phyloP scores from a whole-genome alignment of 164 flowering plant species.

The Cinnamomum micranthum region DNA sequence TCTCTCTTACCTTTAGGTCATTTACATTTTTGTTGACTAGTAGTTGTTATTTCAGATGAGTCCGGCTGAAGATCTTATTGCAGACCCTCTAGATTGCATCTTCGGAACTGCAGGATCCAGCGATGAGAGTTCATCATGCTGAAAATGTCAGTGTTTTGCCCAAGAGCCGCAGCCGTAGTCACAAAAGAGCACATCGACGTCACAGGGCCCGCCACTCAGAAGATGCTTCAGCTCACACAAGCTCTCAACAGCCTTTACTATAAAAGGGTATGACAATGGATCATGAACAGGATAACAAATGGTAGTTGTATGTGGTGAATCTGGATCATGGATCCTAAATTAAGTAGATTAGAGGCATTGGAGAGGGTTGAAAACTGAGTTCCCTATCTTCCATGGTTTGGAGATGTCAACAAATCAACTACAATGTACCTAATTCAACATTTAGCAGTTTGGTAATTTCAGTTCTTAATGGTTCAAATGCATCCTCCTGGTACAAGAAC shows the following conservation, averaged over 20 bases:
- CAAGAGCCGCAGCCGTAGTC: constrained; percentile 27
- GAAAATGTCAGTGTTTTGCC: constrained; percentile 15
- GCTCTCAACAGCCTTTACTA: not conserved
- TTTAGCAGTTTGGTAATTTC: too few species aligned
- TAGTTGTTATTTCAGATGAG: constrained; percentile 24
- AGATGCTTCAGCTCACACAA: not conserved
- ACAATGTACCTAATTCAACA: too few species aligned
- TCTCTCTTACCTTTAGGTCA: not conserved
- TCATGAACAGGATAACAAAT: not conserved
- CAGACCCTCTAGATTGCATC: constrained; percentile 46
- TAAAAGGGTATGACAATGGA: not conserved
- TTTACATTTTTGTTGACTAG: not conserved
- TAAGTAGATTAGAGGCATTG: not conserved
- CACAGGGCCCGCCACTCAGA: constrained; percentile 25
- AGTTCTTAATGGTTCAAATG: too few species aligned
- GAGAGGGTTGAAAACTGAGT: not conserved
- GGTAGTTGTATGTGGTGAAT: not conserved
- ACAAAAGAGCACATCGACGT: constrained; percentile 41
- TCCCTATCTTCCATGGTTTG: not conserved
- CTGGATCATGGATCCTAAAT: not conserved
- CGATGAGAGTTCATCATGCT: constrained; percentile 34
- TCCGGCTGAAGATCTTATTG: constrained; percentile 18
- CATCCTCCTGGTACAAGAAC: too few species aligned
- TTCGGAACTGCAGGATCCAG: constrained; percentile 31
- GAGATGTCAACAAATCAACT: not conserved